These are phyloP conservation scores for Lenwebbia sp. DNA, from an alignment of 345 rosid genomes.

Conservation along the genomic window DNA sequence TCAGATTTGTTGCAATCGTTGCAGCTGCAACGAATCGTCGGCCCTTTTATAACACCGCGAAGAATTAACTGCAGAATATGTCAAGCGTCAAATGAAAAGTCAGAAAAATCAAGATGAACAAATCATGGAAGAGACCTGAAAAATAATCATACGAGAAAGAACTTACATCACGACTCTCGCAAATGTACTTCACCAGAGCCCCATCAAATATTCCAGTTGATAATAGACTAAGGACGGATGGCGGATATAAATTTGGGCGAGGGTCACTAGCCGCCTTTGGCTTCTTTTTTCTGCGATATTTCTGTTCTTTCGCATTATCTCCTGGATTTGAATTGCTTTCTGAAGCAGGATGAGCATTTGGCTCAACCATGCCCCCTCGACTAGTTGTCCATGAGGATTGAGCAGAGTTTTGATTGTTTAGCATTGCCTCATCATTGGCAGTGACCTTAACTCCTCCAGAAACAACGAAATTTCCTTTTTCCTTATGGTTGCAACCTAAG, in stretches of 20 bases:
- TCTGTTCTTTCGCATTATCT: not conserved
- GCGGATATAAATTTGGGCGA: conserved; percentile 29
- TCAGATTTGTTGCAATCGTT: conserved; percentile 26
- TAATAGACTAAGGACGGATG: conserved; percentile 40
- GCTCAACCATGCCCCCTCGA: conserved; percentile 4
- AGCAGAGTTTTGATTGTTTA: conserved; percentile 14
- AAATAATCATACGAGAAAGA: not conserved
- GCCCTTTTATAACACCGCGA: conserved; percentile 27
- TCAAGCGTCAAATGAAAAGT: not conserved
- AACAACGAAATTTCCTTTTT: conserved; percentile 12
- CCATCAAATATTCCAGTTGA: conserved; percentile 63
- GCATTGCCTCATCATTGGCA: conserved; percentile 11
- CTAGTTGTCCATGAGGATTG: conserved; percentile 11
- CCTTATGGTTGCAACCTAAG: conserved; percentile 15
- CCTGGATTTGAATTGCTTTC: not conserved
- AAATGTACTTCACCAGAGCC: conserved; percentile 40
- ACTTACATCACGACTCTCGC: conserved; percentile 45
- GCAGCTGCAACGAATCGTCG: conserved; percentile 44
- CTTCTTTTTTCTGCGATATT: conserved; percentile 10
- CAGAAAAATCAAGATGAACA: not conserved
- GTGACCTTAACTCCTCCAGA: conserved; percentile 19
- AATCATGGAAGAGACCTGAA: not conserved
- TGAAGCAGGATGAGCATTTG: conserved; percentile 7
- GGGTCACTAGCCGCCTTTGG: conserved; percentile 13
- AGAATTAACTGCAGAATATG: conserved; percentile 23